Evolutionary conservation across 495 filamentous ascomycete genomes (phyloP), one percentile per base, ranked within the genome.

Genomic region (Talaromyces nanjingensis): DNA sequence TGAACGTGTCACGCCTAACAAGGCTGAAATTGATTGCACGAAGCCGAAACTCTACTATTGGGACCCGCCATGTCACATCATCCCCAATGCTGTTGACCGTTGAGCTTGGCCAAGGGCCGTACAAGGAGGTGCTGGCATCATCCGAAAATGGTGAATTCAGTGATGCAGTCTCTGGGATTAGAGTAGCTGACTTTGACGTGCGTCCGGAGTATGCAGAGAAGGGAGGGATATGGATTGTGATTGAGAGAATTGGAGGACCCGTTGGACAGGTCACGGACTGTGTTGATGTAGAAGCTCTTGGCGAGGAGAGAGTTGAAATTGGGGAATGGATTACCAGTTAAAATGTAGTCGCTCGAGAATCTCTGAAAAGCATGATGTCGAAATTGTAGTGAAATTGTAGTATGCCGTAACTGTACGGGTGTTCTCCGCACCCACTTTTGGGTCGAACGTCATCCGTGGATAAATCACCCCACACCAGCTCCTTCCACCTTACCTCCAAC

Each of bases 151-250:
- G 89, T 4, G 84, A 84, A 57, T 91, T 90, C 68, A 84, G 83
- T 20, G 89, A 93, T 71, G 79, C 85, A 1, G 79, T 82, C 4
- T 81, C 82, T 27, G 91, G 89, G 0, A 76, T 96, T 33, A 80
- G 91, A 9, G 88, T 87, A 0, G 77, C 81, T 12, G 89, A 92
- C 65, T 80, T 92, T 61, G 86, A 92, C 78, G 68, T 96, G 33
- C 80, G 81, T 12, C 89, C 89, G 0, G 74, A 74, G 22, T 73
- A 79, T 58, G 72, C 79, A 47, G 65, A 67, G 2, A 66, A 65
- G 12, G 79, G 79, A n/a, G 84, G 86, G 20, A 71, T 92, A 18
- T 91, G 89, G 88, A 74, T 96, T 63, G 89, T 96, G 14, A 76
- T 97, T 64, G 91, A 96, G 72, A 80, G 90, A 64, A 78, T 89